Conservation (phyloP, 106 monocot species). For the Hemerocallis citrina region DNA sequence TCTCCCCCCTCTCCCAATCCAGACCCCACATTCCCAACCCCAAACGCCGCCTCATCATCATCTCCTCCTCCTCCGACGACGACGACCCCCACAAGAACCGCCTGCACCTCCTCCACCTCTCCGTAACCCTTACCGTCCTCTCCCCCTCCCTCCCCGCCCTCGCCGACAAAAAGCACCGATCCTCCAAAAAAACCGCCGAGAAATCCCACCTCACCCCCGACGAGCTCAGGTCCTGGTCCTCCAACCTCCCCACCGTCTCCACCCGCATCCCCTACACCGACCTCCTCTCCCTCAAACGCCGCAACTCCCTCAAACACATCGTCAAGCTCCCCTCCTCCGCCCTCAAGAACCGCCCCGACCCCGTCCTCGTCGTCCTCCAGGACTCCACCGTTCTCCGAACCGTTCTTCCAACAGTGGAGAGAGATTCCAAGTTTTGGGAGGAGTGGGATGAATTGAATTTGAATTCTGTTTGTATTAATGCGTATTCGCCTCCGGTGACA, state of each 20-base stretch:
- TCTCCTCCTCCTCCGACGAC: too few species aligned
- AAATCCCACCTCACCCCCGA: conserved; percentile 62
- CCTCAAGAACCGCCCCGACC: conserved; percentile 39
- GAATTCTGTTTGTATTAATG: conserved; percentile 57
- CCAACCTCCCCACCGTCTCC: conserved; percentile 42
- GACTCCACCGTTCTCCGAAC: conserved; percentile 62
- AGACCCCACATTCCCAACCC: too few species aligned
- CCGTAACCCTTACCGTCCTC: conserved; percentile 48
- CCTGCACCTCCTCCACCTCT: conserved; percentile 26
- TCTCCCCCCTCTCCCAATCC: too few species aligned
- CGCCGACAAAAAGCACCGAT: conserved; percentile 49
- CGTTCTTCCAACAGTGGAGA: conserved; percentile 42
- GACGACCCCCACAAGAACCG: background rate
- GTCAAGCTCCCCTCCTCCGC: conserved; percentile 42
- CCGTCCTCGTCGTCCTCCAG: conserved; percentile 58
- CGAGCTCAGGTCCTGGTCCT: conserved; percentile 54
- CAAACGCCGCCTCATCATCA: too few species aligned
- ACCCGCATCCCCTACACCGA: conserved; percentile 76
- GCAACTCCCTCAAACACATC: conserved; percentile 55
- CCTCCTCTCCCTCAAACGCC: conserved; percentile 25
- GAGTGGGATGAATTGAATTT: conserved; percentile 49
- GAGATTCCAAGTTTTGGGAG: conserved; percentile 64
- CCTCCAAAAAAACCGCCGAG: conserved; percentile 29
- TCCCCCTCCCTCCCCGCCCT: conserved; percentile 35
- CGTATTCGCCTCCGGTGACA: conserved; percentile 60